Conservation (phyloP, 805 yeast genomes). For the Spathaspora girioi region DNA sequence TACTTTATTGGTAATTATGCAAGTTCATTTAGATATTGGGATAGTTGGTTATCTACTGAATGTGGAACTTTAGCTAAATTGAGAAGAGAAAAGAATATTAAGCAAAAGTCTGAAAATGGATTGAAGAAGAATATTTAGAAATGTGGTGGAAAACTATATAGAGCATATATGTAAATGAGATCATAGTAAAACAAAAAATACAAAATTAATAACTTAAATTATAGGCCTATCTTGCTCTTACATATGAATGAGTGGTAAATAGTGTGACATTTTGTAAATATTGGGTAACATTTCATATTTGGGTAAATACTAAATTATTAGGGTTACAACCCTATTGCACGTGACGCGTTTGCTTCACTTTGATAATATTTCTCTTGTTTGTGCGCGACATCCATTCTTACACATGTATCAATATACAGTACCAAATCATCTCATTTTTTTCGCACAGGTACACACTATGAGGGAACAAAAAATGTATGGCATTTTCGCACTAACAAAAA, state of each 20-base stretch:
- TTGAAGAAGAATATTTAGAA: constrained; percentile 1
- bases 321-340: background rate
- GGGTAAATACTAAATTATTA: background rate
- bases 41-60: constrained; percentile 80
- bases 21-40: constrained; percentile 96
- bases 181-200: no score
- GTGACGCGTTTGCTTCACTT: background rate
- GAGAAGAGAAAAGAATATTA: constrained; percentile 66
- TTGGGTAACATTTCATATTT: no score
- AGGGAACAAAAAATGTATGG: background rate
- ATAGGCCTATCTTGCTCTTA: no score
- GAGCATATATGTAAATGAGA: background rate
- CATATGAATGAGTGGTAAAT: no score
- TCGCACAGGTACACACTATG: background rate
- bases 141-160: background rate
- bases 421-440: background rate
- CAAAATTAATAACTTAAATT: no score
- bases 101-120: constrained; percentile 37
- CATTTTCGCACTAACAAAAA: background rate
- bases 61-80: constrained; percentile 79
- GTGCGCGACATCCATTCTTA: background rate
- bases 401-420: background rate
- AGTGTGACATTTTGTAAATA: no score
- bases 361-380: background rate
- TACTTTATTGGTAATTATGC: constrained; percentile 95